phyloP scores from a whole-genome alignment of 441 rosid species.

The Erysimum cheiri region DNA sequence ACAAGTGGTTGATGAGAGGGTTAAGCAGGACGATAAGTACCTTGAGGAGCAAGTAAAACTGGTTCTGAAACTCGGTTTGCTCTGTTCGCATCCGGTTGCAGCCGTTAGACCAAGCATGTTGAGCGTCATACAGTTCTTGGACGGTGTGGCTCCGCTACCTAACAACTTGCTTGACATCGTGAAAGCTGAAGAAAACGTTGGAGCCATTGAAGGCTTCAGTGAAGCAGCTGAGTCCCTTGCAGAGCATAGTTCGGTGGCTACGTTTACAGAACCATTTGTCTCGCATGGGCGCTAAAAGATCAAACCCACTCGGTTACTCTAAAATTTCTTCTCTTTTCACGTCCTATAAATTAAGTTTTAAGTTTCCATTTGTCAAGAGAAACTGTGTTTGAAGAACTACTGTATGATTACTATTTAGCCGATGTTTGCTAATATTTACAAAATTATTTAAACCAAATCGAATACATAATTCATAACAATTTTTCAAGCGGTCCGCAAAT shows the following conservation, averaged over 20 bases:
- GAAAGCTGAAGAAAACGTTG: conserved; percentile 20
- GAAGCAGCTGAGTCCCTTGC: conserved; percentile 8
- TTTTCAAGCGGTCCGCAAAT: not conserved
- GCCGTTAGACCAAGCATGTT: conserved; percentile 56
- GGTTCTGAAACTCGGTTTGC: conserved; percentile 51
- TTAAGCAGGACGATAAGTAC: conserved; percentile 44
- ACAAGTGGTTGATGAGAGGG: conserved; percentile 46
- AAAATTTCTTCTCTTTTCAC: not conserved
- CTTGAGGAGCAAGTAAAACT: conserved; percentile 46
- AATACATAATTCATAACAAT: not conserved
- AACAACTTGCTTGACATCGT: conserved; percentile 17
- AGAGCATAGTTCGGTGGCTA: conserved; percentile 15
- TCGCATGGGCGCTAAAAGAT: conserved; percentile 33
- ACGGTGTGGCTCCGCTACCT: conserved; percentile 45
- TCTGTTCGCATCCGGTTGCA: conserved; percentile 50
- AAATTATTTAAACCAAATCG: not conserved
- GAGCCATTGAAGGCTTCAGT: not conserved
- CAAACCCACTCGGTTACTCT: not conserved
- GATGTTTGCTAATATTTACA: not conserved
- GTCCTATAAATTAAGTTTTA: not conserved
- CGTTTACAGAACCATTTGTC: conserved; percentile 34
- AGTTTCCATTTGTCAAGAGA: not conserved
- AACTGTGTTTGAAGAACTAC: not conserved
- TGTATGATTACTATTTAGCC: not conserved
- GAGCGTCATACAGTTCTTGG: conserved; percentile 51